Evolutionary conservation across 2,329 filamentous ascomycete genomes (phyloP).

Genomic region (Fusarium subtropicale): DNA sequence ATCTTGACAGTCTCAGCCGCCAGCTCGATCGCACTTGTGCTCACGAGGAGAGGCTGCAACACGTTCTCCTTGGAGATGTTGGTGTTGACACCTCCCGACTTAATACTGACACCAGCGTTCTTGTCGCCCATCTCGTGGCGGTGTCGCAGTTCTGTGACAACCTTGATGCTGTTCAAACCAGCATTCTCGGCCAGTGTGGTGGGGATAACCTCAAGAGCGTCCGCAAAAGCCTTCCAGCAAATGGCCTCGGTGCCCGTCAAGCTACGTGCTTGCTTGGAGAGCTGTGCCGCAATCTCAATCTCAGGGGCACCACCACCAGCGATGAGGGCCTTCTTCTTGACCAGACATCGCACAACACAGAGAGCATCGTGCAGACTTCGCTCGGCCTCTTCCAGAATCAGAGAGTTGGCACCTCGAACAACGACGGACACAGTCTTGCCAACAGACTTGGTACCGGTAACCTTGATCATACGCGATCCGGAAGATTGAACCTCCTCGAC

Average conservation of each 20-base stretch:
- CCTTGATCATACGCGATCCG: constrained; percentile 92
- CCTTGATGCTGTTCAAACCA: constrained; percentile 97
- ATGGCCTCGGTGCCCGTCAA: constrained; percentile 94
- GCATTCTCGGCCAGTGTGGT: constrained; percentile 98
- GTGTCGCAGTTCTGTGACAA: constrained; percentile 94
- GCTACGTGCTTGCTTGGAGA: constrained; percentile 83
- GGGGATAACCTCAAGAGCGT: constrained; percentile 96
- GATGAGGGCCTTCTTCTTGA: constrained; percentile 99
- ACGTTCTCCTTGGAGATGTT: constrained; percentile 98
- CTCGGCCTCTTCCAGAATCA: constrained; percentile 97
- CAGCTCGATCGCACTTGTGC: constrained; percentile 96
- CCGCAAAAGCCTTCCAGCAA: constrained; percentile 99
- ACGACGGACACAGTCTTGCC: constrained; percentile 95
- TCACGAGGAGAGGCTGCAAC: constrained; percentile 93
- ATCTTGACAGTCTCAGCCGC: constrained; percentile 99
- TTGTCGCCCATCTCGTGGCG: constrained; percentile 94
- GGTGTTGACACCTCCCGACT: constrained; percentile 94
- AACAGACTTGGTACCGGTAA: constrained; percentile 87
- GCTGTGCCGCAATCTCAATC: constrained; percentile 91
- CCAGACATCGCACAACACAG: constrained; percentile 95
- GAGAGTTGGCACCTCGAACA: constrained; percentile 89
- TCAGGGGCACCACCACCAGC: constrained; percentile 96
- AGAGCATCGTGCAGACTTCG: constrained; percentile 96
- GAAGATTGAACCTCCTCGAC: constrained; percentile 91
- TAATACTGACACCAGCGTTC: constrained; percentile 97